Evolutionary conservation across 2,329 filamentous ascomycete species (phyloP), one percentile per base, ranked within the genome.

Genomic region (Trichophyton benhamiae): DNA sequence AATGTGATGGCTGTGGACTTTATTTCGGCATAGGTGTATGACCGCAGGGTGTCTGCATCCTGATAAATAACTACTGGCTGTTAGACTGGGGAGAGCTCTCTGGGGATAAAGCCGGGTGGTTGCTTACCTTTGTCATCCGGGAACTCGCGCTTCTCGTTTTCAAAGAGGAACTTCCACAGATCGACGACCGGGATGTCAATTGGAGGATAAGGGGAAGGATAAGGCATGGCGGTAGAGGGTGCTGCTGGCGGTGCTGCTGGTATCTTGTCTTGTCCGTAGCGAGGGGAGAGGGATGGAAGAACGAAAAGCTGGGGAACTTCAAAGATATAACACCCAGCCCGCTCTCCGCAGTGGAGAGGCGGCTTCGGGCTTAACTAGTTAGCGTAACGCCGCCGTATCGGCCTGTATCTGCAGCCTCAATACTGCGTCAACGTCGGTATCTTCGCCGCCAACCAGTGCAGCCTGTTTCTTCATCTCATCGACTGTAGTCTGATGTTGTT

Each of bases 141-240:
- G 68, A 83, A 95, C 1, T 76, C 73, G 65, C 76, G 83, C 66
- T 87, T 79, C 66, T 83, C 84, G 62, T 81, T 78, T 67, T 91
- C 86, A 69, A 95, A 91, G 53, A 95, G 76, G 62, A 91, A 85
- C 0, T 80, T 80, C 88, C 89, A 96, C 57, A 95, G 71, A 72
- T 95, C 90, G 61, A 86, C 75, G 66, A 87, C 76, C 0, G 91
- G 91, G 46, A 96, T 85, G 20, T 85, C 78, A 42, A 94, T 68
- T 6, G 79, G 72, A 0, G 84, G 79, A 69, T 85, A 89, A 0
- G 77, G 75, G 2, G 89, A 91, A 55, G 83, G 77, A 68, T 86
- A 80, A 63, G 88, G 87, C 90, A 95, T 95, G 27, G 46, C 60
- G 46, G 22, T 20, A 44, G 41, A 44, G 59, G 30, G 3, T 49